Conservation (phyloP, 2,329 filamentous ascomycete species). For the Trichoderma oligosporum region DNA sequence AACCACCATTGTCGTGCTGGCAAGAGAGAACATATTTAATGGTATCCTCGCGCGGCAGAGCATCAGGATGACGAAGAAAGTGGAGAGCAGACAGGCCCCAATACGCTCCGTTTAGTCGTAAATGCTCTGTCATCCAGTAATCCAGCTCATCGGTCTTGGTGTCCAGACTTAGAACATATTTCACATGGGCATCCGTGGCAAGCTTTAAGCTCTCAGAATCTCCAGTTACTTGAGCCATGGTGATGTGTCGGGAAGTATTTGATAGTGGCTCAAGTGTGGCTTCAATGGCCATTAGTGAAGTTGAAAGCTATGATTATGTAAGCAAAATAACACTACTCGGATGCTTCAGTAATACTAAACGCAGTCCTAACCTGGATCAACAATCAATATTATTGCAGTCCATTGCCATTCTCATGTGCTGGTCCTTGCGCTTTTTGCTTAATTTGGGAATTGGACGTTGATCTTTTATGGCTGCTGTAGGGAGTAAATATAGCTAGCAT, state of each 20-base stretch:
- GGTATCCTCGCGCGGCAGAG: constrained; percentile 73
- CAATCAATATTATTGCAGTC: too few species aligned
- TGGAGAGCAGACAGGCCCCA: constrained; percentile 91
- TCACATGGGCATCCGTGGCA: constrained; percentile 65
- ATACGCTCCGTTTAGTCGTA: constrained; percentile 92
- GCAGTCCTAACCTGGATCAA: too few species aligned
- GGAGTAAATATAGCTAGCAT: too few species aligned
- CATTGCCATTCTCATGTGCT: too few species aligned
- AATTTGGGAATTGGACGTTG: too few species aligned
- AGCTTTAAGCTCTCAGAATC: constrained; percentile 42
- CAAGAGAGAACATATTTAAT: constrained; percentile 96
- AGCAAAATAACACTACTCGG: neutral
- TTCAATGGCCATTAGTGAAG: constrained; percentile 1
- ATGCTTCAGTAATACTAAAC: too few species aligned
- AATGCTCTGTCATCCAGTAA: constrained; percentile 96
- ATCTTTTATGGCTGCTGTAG: too few species aligned
- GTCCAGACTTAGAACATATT: constrained; percentile 90
- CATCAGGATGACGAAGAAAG: constrained; percentile 75
- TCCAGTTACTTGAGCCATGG: constrained; percentile 30
- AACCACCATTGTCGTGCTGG: constrained; percentile 82
- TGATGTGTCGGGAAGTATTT: constrained; percentile 18
- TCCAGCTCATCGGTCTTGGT: constrained; percentile 90
- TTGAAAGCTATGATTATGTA: constrained; percentile 1
- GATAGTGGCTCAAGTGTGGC: neutral
- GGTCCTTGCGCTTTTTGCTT: too few species aligned